Conservation (phyloP, 306 rosid genomes). For the Betula pendula region DNA sequence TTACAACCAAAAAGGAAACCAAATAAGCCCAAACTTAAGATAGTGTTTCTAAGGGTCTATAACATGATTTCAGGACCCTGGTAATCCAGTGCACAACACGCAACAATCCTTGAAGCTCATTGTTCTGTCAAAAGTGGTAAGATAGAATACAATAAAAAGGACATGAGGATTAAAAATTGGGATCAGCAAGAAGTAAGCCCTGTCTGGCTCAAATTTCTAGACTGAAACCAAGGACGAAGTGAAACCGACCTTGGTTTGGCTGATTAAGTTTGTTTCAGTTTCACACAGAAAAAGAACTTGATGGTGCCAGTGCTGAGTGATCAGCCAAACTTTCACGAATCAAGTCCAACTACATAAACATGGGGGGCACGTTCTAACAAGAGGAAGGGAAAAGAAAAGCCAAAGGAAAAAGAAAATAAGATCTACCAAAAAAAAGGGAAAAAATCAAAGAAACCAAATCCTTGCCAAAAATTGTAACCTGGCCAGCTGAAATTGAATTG, state of each 20-base stretch:
- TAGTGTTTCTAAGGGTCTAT: conserved; percentile 6
- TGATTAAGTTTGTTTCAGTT: neutral
- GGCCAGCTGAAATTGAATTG: neutral
- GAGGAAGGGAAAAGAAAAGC: neutral
- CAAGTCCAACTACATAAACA: conserved; percentile 13
- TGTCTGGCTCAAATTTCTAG: neutral
- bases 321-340: conserved; percentile 8
- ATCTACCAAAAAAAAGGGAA: neutral
- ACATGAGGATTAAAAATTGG: neutral
- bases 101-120: neutral
- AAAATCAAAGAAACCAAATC: neutral
- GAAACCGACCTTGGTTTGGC: neutral
- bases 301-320: conserved; percentile 2
- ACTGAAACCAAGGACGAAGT: conserved; percentile 7
- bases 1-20: conserved; percentile 14
- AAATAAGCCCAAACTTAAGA: conserved; percentile 25
- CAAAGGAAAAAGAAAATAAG: neutral
- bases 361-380: neutral
- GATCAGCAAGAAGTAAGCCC: neutral
- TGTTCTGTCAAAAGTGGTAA: neutral
- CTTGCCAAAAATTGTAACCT: neutral
- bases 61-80: neutral
- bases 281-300: neutral
- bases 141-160: neutral
- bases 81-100: neutral